A percentile compares a stretch with the other conserved stretches of the same genome.
These are phyloP conservation scores for Polyplosphaeria fusca DNA, from an alignment of 495 filamentous ascomycete genomes.

Conservation along the genomic window DNA sequence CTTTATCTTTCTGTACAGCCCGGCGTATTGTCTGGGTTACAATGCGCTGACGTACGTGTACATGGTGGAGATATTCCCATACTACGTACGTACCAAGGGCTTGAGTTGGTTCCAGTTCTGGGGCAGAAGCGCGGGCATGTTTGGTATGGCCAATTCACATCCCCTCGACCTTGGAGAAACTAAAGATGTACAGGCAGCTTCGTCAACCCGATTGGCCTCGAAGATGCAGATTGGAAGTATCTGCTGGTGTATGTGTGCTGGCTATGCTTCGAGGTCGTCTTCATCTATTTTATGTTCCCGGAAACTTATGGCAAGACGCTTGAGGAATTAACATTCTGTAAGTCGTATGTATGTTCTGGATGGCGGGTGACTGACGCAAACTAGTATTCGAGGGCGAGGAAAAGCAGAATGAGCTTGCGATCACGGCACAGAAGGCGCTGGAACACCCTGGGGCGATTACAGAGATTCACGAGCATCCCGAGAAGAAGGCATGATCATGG, in stretches of 20 bases:
- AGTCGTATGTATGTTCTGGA: too few species aligned
- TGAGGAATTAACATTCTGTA: constrained; percentile 58
- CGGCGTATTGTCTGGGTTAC: constrained; percentile 63
- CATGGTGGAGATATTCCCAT: constrained; percentile 45
- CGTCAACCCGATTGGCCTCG: constrained; percentile 61
- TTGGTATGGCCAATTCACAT: constrained; percentile 12
- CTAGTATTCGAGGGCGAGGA: constrained; percentile 23
- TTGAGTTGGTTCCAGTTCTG: constrained; percentile 34
- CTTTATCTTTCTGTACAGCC: constrained; percentile 61
- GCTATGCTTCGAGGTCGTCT: constrained; percentile 55
- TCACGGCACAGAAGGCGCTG: constrained; percentile 3
- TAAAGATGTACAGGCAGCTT: constrained; percentile 51
- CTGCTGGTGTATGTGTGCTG: constrained; percentile 60
- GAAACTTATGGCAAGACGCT: constrained; percentile 61
- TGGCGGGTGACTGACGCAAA: background rate
- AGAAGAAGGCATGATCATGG: constrained; percentile 11
- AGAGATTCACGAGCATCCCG: constrained; percentile 6
- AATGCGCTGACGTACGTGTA: constrained; percentile 61
- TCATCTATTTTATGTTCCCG: constrained; percentile 63
- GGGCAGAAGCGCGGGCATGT: constrained; percentile 37
- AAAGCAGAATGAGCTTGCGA: constrained; percentile 8
- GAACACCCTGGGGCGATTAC: background rate
- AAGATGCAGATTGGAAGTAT: constrained; percentile 59
- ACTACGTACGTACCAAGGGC: constrained; percentile 44
- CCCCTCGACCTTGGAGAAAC: constrained; percentile 36